Conservation (phyloP, 352 stramenopile genomes). For the Phytophthora tubulina region DNA sequence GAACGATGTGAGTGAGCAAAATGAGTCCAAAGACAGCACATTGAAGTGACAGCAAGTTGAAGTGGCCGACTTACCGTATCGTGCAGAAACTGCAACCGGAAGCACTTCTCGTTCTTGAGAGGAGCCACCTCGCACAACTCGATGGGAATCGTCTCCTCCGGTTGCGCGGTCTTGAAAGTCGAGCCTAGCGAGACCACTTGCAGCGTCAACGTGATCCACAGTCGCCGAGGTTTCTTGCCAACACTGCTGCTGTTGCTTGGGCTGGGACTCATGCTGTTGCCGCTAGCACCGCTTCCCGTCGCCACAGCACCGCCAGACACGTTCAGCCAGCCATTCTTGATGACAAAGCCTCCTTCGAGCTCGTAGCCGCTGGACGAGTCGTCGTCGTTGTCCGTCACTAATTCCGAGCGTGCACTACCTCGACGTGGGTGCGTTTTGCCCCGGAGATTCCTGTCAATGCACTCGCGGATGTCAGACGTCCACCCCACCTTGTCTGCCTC, state of each 20-base stretch:
- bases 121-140: constrained; percentile 64
- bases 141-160: constrained; percentile 74
- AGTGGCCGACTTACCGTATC: constrained; percentile 32
- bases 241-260: constrained; percentile 26
- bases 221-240: constrained; percentile 51
- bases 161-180: constrained; percentile 71
- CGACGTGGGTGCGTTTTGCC: constrained; percentile 61
- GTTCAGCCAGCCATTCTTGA: constrained; percentile 91
- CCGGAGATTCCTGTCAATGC: constrained; percentile 66
- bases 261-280: constrained; percentile 14
- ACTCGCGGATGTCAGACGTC: constrained; percentile 71
- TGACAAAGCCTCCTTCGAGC: constrained; percentile 76
- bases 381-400: constrained; percentile 74
- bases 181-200: constrained; percentile 74
- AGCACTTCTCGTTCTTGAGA: constrained; percentile 62
- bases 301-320: constrained; percentile 52
- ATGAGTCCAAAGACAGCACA: constrained; percentile 13
- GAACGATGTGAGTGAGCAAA: constrained; percentile 22
- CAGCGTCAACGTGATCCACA: constrained; percentile 87
- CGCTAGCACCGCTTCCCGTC: constrained; percentile 8
- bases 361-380: constrained; percentile 68
- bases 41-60: constrained; percentile 21
- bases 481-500: constrained; percentile 70
- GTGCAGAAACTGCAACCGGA: constrained; percentile 61
- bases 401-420: constrained; percentile 68